phyloP scores from a whole-genome alignment of 306 rosid genomes.

The Arachis stenosperma region DNA sequence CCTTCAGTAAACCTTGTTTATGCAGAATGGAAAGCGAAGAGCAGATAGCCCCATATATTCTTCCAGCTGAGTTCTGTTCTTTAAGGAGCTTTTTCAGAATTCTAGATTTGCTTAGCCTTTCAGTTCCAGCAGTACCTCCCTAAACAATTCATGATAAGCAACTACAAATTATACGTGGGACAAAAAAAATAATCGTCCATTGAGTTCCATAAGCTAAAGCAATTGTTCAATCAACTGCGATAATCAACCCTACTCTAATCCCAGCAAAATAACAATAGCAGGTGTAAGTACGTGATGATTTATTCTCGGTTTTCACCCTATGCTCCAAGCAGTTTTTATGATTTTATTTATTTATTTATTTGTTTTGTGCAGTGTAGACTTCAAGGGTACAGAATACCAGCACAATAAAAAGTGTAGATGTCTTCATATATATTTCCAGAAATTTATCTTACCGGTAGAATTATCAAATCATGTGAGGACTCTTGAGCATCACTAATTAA shows the following conservation, averaged over 20 bases:
- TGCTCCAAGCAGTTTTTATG: neutral
- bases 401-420: neutral
- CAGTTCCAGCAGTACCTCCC: slow-evolving; percentile 75
- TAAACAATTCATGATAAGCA: slow-evolving; percentile 38
- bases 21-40: slow-evolving; percentile 72
- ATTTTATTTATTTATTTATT: neutral
- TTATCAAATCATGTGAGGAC: slow-evolving; percentile 72
- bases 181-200: slow-evolving; percentile 13
- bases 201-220: slow-evolving; percentile 21
- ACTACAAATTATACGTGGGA: slow-evolving; percentile 20
- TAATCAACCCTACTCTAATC: neutral
- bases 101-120: slow-evolving; percentile 72
- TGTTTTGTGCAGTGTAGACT: neutral
- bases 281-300: neutral
- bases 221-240: neutral
- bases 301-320: slow-evolving; percentile 34
- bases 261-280: neutral
- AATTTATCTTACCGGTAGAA: slow-evolving; percentile 77
- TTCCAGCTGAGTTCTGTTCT: slow-evolving; percentile 72
- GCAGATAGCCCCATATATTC: slow-evolving; percentile 76
- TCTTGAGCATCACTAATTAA: slow-evolving; percentile 69
- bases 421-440: slow-evolving; percentile 29
- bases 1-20: slow-evolving; percentile 87
- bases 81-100: slow-evolving; percentile 79
- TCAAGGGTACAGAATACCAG: neutral